Evolutionary conservation across 2,329 filamentous ascomycete genomes (phyloP).

Genomic region (Aureobasidium uvarum): DNA sequence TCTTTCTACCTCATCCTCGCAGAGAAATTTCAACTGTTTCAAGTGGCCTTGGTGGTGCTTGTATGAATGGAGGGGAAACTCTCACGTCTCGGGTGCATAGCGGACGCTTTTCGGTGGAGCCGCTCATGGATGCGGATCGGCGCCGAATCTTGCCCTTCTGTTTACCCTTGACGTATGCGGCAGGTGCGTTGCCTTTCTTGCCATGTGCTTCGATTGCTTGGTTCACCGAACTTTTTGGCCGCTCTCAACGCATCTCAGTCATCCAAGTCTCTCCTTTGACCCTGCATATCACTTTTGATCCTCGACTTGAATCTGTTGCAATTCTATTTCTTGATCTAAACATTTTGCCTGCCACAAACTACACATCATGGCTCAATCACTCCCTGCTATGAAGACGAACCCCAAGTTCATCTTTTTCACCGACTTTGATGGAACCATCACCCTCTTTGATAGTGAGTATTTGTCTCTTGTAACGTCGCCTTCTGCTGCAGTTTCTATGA

Average conservation of each 20-base stretch:
- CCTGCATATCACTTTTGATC: constrained; percentile 1
- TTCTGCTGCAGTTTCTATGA: background rate
- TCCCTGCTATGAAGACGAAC: constrained; percentile 54
- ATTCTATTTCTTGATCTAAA: background rate
- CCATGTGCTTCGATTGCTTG: constrained; percentile 23
- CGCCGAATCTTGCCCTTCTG: constrained; percentile 12
- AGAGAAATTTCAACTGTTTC: background rate
- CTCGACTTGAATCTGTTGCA: background rate
- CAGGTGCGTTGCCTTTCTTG: constrained; percentile 4
- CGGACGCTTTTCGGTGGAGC: constrained; percentile 8
- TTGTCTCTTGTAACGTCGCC: background rate
- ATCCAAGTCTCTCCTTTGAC: background rate
- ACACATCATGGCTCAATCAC: constrained; percentile 35
- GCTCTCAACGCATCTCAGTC: constrained; percentile 13
- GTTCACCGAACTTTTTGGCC: constrained; percentile 17
- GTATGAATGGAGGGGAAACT: background rate
- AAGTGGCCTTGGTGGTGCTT: background rate
- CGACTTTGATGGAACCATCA: constrained; percentile 97
- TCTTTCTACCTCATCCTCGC: constrained; percentile 28
- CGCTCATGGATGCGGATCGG: background rate
- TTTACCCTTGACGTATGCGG: constrained; percentile 17
- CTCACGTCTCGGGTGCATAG: background rate
- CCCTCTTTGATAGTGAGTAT: constrained; percentile 62
- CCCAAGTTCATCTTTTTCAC: constrained; percentile 98
- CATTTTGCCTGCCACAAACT: background rate